Evolutionary conservation across 1,284 basidiomycete genomes (phyloP), one percentile per base, ranked within the genome.

Genomic region (Vanrija pseudolonga): DNA sequence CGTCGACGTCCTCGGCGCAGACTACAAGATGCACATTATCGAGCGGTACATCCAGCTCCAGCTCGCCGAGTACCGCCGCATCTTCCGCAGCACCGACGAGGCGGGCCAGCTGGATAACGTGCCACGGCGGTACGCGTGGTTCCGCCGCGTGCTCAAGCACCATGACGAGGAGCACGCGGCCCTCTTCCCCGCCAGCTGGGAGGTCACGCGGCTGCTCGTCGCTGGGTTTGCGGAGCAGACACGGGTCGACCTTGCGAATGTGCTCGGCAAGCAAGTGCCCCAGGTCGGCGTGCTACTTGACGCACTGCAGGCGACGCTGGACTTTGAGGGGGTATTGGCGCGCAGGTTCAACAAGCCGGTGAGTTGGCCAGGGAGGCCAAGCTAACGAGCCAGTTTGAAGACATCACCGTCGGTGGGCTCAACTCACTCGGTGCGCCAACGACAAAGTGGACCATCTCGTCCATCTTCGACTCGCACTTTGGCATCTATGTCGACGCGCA

Each of bases 21-120:
- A 97, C 59, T 86, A 74, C 80, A 76, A 23, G 74, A 76, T 78
- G 37, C 84, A 89, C 50, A 82, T 97, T 49, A 81, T 98, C 20
- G 90, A 95, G 51, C 87, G 92, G 57, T 98, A 97, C 69, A 86
- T 90, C 42, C 85, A 87, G 12, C 82, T 94, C 11, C 90, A 97
- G 71, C 81, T 99, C 28, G 90, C 92, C 68, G 96, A 98, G 73
- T 99, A 99, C 71, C 86, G 94, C 12, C 86, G 94, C 17, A 95
- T 99, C 69, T 99, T 99, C 77, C 85, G 89, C 57, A 82, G 87
- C 3, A 86, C 85, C 1, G 91, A 95, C 65, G 93, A 97, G 76
- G 84, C 96, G 0, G 96, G 95, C 1, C 92, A 97, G 71, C 81
- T 99, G 43, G 96, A 99, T 76, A 99, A 99, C 62, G 83, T 98